phyloP scores from a whole-genome alignment of 2,329 filamentous ascomycete genomes.

The Calonectria ilicicola region DNA sequence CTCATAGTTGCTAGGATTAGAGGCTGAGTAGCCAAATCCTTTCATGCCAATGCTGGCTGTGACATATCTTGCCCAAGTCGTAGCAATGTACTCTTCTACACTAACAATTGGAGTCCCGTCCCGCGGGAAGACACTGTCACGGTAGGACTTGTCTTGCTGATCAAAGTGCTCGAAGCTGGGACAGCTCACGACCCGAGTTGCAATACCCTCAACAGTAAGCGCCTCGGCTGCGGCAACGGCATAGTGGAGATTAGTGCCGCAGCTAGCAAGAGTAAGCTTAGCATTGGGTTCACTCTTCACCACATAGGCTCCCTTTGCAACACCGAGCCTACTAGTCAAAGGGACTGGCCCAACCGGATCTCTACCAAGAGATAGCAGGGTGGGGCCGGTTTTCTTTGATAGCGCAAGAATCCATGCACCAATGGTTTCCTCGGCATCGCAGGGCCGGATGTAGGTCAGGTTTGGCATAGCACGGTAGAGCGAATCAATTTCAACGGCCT shows the following conservation, averaged over 20 bases:
- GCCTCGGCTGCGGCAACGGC: constrained; percentile 53
- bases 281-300: constrained; percentile 42
- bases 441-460: constrained; percentile 63
- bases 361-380: constrained; percentile 50
- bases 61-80: constrained; percentile 62
- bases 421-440: constrained; percentile 64
- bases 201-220: constrained; percentile 49
- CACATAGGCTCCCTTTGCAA: constrained; percentile 49
- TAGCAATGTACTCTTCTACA: constrained; percentile 60
- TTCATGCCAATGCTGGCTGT: constrained; percentile 55
- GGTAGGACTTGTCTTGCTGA: constrained; percentile 52
- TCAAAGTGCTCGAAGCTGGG: constrained; percentile 55
- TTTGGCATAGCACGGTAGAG: constrained; percentile 68
- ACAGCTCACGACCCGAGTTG: constrained; percentile 51
- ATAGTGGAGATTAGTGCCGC: constrained; percentile 46
- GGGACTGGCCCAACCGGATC: constrained; percentile 46
- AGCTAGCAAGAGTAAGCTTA: constrained; percentile 43
- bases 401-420: constrained; percentile 53
- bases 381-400: constrained; percentile 12
- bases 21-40: constrained; percentile 60
- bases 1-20: constrained; percentile 58
- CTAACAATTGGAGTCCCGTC: constrained; percentile 51
- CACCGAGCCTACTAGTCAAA: constrained; percentile 41
- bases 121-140: constrained; percentile 24
- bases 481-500: constrained; percentile 63